These are phyloP conservation scores for Aspergillus sergii DNA, from an alignment of 2,329 filamentous ascomycete species.

Conservation along the genomic window DNA sequence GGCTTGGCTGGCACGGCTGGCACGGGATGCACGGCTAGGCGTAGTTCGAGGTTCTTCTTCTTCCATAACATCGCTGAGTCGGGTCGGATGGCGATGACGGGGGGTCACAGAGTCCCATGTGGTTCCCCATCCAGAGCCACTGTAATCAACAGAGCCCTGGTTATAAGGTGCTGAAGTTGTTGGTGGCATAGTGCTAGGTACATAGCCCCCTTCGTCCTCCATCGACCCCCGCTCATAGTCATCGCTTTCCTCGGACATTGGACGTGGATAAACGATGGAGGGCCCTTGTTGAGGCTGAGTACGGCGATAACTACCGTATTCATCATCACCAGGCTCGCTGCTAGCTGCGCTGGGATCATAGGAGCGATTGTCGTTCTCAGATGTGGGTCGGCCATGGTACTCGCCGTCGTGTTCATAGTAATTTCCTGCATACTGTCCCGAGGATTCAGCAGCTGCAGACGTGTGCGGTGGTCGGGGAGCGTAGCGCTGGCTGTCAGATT, in stretches of 20 bases:
- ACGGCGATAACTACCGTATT: slow-evolving; percentile 68
- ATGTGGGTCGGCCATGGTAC: slow-evolving; percentile 44
- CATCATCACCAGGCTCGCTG: slow-evolving; percentile 69
- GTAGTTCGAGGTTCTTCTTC: slow-evolving; percentile 77
- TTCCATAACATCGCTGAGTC: slow-evolving; percentile 84
- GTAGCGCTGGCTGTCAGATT: slow-evolving; percentile 10
- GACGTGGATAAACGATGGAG: slow-evolving; percentile 57
- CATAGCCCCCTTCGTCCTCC: slow-evolving; percentile 45
- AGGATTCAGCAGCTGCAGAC: slow-evolving; percentile 35
- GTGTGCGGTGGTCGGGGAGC: slow-evolving; percentile 31
- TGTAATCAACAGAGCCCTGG: slow-evolving; percentile 60
- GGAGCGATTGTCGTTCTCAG: slow-evolving; percentile 49
- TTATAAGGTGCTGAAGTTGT: slow-evolving; percentile 32
- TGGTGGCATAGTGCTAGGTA: slow-evolving; percentile 26
- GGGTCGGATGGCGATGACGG: slow-evolving; percentile 80
- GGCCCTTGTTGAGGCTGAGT: slow-evolving; percentile 59
- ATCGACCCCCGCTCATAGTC: slow-evolving; percentile 55
- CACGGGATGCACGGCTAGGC: slow-evolving; percentile 68
- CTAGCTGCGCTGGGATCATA: slow-evolving; percentile 53
- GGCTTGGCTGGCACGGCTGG: slow-evolving; percentile 42
- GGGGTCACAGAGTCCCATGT: slow-evolving; percentile 76
- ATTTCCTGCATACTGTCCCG: slow-evolving; percentile 32
- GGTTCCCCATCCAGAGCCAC: slow-evolving; percentile 66
- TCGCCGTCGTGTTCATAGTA: slow-evolving; percentile 44
- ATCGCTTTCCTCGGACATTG: slow-evolving; percentile 54